A percentile compares a stretch with the other conserved stretches of the same genome.
Conservation (phyloP, 164 flowering plant species). For the Sedum album region DNA sequence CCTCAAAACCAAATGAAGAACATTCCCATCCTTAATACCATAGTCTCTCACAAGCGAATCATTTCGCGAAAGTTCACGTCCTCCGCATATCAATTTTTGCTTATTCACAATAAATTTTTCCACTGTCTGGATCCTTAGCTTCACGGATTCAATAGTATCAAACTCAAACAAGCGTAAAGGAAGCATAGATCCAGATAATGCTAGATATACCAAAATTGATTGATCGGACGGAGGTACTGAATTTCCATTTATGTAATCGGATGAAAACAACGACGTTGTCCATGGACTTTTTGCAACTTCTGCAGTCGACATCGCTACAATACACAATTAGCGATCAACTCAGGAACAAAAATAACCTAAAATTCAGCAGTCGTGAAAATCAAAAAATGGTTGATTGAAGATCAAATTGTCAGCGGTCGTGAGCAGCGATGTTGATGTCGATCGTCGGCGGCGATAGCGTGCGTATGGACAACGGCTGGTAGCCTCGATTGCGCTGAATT, state of each 20-base stretch:
- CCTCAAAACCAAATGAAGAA: conserved; percentile 42
- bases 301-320: conserved; percentile 36
- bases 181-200: conserved; percentile 31
- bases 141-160: conserved; percentile 54
- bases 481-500: background rate
- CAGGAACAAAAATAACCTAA: background rate
- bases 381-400: background rate
- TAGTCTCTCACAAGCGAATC: conserved; percentile 45
- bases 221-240: conserved; percentile 15
- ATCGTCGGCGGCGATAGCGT: background rate
- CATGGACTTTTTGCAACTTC: conserved; percentile 30
- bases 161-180: conserved; percentile 49
- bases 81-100: conserved; percentile 50
- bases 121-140: conserved; percentile 36
- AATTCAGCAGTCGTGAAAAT: background rate
- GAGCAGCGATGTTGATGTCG: background rate
- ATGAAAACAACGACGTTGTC: conserved; percentile 14
- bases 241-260: conserved; percentile 10
- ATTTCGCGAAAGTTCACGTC: conserved; percentile 44
- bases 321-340: background rate
- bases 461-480: background rate
- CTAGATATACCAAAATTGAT: conserved; percentile 32
- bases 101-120: conserved; percentile 42
- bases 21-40: conserved; percentile 46
- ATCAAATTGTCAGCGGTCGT: background rate